phyloP scores from a whole-genome alignment of 2,329 filamentous ascomycete species.

The Colletotrichum spinosum region DNA sequence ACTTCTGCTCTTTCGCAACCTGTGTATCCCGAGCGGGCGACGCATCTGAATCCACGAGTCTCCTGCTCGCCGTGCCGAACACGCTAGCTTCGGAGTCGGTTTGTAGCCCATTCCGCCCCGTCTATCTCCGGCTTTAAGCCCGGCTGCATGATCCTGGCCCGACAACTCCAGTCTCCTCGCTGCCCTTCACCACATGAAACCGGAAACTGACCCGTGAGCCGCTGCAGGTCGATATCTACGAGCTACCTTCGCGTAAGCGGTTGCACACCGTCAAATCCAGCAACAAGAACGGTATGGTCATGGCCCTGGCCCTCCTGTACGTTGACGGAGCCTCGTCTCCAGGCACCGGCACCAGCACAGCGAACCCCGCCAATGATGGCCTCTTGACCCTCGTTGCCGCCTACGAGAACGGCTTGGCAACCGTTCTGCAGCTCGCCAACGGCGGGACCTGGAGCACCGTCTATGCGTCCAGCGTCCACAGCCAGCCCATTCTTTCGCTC shows the following conservation, averaged over 20 bases:
- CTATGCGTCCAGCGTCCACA: conserved; percentile 77
- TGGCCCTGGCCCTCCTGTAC: conserved; percentile 78
- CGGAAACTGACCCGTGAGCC: conserved; percentile 26
- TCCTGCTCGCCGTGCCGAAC: conserved; percentile 85
- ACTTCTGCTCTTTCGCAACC: conserved; percentile 88
- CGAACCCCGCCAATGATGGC: conserved; percentile 11
- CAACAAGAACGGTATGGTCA: conserved; percentile 82
- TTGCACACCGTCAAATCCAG: conserved; percentile 66
- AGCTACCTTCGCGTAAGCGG: conserved; percentile 80
- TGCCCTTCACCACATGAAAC: conserved; percentile 1
- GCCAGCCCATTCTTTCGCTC: conserved; percentile 85
- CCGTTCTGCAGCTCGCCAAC: conserved; percentile 67
- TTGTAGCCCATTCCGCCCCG: conserved; percentile 42
- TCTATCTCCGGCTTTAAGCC: conserved; percentile 29
- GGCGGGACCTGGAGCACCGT: conserved; percentile 59
- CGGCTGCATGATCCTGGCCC: background rate
- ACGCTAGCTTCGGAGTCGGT: conserved; percentile 78
- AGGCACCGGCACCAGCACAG: background rate
- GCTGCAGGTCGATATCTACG: conserved; percentile 80
- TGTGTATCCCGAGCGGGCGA: conserved; percentile 50
- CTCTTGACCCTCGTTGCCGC: conserved; percentile 75
- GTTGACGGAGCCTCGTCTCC: conserved; percentile 46
- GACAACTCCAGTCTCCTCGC: background rate
- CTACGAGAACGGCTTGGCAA: conserved; percentile 86
- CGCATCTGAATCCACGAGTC: conserved; percentile 1